Percentiles rank a stretch among this genome's conserved stretches.
Conservation (phyloP, 495 filamentous ascomycete species). For the Aspergillus mulundensis region DNA sequence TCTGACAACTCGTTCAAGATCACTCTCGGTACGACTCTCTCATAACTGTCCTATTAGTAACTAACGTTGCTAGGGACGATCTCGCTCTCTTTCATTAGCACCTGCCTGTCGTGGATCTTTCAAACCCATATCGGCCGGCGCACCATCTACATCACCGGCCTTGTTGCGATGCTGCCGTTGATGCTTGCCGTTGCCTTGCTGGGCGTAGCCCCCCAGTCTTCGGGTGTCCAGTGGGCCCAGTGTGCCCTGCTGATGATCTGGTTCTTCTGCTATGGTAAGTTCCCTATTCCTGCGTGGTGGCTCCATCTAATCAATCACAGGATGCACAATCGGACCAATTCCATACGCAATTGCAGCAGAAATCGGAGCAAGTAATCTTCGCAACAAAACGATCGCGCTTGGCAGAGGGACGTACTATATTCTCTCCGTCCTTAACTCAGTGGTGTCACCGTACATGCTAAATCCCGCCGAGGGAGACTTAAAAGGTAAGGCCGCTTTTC, state of each 20-base stretch:
- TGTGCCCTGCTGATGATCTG: background rate
- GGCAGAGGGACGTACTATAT: slow-evolving; percentile 70
- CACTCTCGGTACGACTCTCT: slow-evolving; percentile 65
- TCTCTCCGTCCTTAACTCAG: slow-evolving; percentile 60
- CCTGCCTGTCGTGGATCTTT: slow-evolving; percentile 67
- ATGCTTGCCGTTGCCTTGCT: slow-evolving; percentile 71
- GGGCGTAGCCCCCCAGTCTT: slow-evolving; percentile 52
- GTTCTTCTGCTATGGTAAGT: background rate
- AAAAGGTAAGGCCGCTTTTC: slow-evolving; percentile 65
- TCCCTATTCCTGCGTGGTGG: background rate
- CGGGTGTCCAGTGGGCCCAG: background rate
- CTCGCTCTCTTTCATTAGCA: slow-evolving; percentile 38
- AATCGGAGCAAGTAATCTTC: slow-evolving; percentile 65
- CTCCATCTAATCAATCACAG: slow-evolving; percentile 45
- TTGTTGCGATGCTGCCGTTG: slow-evolving; percentile 59
- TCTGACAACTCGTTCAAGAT: slow-evolving; percentile 59
- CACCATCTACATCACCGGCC: slow-evolving; percentile 63
- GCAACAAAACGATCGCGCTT: slow-evolving; percentile 71
- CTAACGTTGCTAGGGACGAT: background rate
- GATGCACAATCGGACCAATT: slow-evolving; percentile 70
- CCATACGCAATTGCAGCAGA: slow-evolving; percentile 75
- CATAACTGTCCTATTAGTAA: background rate
- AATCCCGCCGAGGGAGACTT: slow-evolving; percentile 68
- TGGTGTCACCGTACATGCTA: slow-evolving; percentile 71
- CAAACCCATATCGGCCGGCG: slow-evolving; percentile 67